Conservation (phyloP, 2,329 filamentous ascomycete species). For the Epichloe baconii region DNA sequence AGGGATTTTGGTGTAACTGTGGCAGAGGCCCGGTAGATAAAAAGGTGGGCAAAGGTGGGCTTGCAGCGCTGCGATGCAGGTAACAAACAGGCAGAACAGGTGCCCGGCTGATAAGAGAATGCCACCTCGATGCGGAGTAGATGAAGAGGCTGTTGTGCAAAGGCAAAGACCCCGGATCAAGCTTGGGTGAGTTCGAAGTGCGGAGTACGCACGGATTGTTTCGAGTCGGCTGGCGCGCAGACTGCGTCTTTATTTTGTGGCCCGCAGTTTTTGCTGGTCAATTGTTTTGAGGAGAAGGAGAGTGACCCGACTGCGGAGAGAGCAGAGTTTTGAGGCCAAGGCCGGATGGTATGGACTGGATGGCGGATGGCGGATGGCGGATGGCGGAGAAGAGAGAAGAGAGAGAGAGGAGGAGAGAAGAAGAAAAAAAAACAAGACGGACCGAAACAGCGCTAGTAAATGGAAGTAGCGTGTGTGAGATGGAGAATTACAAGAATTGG, state of each 20-base stretch:
- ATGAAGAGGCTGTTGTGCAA: neutral
- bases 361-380: constrained; percentile 4
- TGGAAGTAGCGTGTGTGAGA: neutral
- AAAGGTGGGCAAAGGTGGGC: neutral
- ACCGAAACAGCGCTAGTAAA: neutral
- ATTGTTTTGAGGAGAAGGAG: neutral
- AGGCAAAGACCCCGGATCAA: neutral
- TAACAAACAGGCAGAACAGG: neutral
- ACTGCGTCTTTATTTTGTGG: neutral
- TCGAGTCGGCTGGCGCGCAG: neutral
- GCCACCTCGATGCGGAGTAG: neutral
- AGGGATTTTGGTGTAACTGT: neutral
- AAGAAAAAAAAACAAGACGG: neutral
- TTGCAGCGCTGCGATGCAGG: neutral
- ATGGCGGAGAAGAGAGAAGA: neutral
- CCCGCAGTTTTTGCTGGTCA: neutral
- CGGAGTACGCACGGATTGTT: neutral
- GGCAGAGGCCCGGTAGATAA: neutral
- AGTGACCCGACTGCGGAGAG: neutral
- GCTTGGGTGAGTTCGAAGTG: neutral
- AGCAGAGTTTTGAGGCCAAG: constrained; percentile 6
- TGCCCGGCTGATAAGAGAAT: neutral
- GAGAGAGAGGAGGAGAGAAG: neutral
- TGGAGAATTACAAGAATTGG: neutral
- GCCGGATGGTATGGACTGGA: constrained; percentile 2